These are phyloP conservation scores for Linaria vulgaris DNA, from an alignment of 257 asterid species.

Conservation along the genomic window DNA sequence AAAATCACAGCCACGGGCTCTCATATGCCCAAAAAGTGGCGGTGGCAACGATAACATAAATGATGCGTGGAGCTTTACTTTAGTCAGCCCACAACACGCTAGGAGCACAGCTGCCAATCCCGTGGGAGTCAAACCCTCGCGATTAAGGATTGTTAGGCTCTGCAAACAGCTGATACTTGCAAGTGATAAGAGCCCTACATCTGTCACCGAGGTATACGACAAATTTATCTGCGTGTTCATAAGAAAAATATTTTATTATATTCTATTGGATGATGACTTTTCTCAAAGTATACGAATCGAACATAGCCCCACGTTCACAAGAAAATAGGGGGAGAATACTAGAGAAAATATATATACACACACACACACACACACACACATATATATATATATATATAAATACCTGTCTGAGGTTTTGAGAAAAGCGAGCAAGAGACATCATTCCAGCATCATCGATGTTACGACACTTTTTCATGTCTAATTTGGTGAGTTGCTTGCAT, in stretches of 20 bases:
- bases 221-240: constrained; percentile 57
- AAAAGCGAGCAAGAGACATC: constrained; percentile 70
- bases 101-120: constrained; percentile 72
- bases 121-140: constrained; percentile 54
- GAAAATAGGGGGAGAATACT: neutral
- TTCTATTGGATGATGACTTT: neutral
- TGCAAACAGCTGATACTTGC: constrained; percentile 78
- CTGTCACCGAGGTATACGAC: constrained; percentile 77
- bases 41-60: constrained; percentile 60
- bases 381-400: neutral
- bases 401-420: constrained; percentile 88
- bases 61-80: constrained; percentile 71
- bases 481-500: constrained; percentile 63
- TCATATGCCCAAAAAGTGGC: constrained; percentile 56
- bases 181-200: constrained; percentile 72
- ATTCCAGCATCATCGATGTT: constrained; percentile 73
- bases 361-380: too few relatives aligned
- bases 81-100: constrained; percentile 79
- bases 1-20: constrained; percentile 76
- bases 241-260: neutral
- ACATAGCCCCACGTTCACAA: neutral
- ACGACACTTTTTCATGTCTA: constrained; percentile 76
- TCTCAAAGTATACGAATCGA: neutral
- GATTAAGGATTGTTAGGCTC: constrained; percentile 64
- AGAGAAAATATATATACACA: neutral